A percentile compares a stretch with the other conserved stretches of the same genome.
Conservation (phyloP, 805 yeast species). For the Monosporozyma aquatica region DNA sequence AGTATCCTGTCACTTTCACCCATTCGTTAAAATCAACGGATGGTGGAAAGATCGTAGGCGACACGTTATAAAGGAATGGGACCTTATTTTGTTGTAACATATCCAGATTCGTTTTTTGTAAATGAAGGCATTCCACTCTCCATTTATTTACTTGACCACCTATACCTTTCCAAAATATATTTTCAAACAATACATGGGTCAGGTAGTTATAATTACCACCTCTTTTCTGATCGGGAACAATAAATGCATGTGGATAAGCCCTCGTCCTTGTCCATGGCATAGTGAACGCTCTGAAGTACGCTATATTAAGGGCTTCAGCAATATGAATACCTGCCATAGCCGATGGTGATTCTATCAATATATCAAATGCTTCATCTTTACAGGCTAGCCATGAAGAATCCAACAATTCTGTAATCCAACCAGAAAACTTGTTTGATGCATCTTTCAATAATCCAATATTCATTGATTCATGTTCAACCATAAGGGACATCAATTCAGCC, state of each 20-base stretch:
- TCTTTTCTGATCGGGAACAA: conserved; percentile 85
- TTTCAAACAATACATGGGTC: conserved; percentile 89
- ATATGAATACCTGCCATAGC: conserved; percentile 94
- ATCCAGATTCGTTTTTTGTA: conserved; percentile 63
- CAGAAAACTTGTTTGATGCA: conserved; percentile 67
- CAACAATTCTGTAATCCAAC: conserved; percentile 74
- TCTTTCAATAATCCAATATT: conserved; percentile 76
- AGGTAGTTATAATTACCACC: conserved; percentile 90
- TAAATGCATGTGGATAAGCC: conserved; percentile 93
- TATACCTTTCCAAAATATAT: conserved; percentile 87
- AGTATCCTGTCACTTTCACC: conserved; percentile 93
- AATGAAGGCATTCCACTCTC: conserved; percentile 59
- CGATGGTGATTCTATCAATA: conserved; percentile 89
- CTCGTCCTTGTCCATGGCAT: conserved; percentile 98
- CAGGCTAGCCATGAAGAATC: conserved; percentile 79
- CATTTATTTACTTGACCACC: conserved; percentile 79
- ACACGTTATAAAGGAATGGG: conserved; percentile 83
- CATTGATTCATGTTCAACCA: conserved; percentile 86
- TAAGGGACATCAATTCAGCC: conserved; percentile 78
- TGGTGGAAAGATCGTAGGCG: conserved; percentile 85
- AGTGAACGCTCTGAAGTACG: conserved; percentile 90
- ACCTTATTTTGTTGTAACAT: conserved; percentile 66
- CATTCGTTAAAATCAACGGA: conserved; percentile 90
- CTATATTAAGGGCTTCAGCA: conserved; percentile 83
- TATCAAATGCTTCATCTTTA: conserved; percentile 50